Conservation (phyloP, 768 basidiomycete genomes). For the Coprinellus micaceus region DNA sequence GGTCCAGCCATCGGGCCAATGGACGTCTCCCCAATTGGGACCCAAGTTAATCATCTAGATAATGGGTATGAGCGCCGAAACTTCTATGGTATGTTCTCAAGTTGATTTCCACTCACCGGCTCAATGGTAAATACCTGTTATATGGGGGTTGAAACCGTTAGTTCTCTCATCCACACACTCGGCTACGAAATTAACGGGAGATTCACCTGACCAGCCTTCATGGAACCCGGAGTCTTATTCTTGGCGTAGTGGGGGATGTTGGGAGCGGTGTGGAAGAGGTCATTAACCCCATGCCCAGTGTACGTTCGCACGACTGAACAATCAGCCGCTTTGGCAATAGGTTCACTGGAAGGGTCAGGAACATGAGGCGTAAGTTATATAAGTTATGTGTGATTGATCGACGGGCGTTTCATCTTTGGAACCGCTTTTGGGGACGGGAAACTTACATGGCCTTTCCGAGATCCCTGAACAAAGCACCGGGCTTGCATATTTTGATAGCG, state of each 20-base stretch:
- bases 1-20: slow-evolving; percentile 97
- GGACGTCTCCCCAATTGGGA: slow-evolving; percentile 65
- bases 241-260: slow-evolving; percentile 95
- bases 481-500: slow-evolving; percentile 90
- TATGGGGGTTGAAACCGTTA: neutral
- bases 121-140: slow-evolving; percentile 69
- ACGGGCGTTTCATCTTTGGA: too few species aligned
- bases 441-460: slow-evolving; percentile 82
- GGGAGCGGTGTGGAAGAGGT: slow-evolving; percentile 79
- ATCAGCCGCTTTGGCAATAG: slow-evolving; percentile 74
- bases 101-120: slow-evolving; percentile 42
- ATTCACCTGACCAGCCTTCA: slow-evolving; percentile 90
- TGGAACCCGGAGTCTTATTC: slow-evolving; percentile 87
- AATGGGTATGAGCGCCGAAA: neutral
- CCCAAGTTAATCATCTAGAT: slow-evolving; percentile 90
- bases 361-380: neutral
- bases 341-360: slow-evolving; percentile 53
- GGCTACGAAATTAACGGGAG: slow-evolving; percentile 9
- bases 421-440: too few species aligned
- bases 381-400: too few species aligned
- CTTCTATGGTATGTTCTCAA: neutral
- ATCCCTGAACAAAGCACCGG: slow-evolving; percentile 86
- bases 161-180: neutral
- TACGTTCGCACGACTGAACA: slow-evolving; percentile 92
- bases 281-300: slow-evolving; percentile 87